Percentiles rank a stretch among this genome's conserved stretches.
These are phyloP conservation scores for Cyberlindnera bimundalis DNA, from an alignment of 805 yeast species.

Conservation along the genomic window DNA sequence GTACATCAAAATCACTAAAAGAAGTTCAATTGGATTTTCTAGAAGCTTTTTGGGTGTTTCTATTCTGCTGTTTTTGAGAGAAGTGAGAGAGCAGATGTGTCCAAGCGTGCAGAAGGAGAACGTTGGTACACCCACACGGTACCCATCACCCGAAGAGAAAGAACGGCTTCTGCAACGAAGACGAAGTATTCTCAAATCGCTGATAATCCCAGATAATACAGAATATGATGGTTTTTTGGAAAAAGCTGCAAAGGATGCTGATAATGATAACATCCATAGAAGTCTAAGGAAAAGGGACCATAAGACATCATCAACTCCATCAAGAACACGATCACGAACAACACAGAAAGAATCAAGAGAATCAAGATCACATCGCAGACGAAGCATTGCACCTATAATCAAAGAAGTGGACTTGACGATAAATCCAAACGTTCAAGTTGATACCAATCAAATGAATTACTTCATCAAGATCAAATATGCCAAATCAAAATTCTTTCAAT, in stretches of 20 bases:
- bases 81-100: too few relatives aligned
- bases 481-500: slow-evolving; percentile 26
- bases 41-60: too few relatives aligned
- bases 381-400: neutral
- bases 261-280: slow-evolving; percentile 12
- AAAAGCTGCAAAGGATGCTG: slow-evolving; percentile 28
- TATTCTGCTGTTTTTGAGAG: too few relatives aligned
- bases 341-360: too few relatives aligned
- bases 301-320: slow-evolving; percentile 1
- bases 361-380: slow-evolving; percentile 5
- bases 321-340: slow-evolving; percentile 1
- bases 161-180: slow-evolving; percentile 15
- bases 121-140: slow-evolving; percentile 5
- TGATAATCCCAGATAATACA: slow-evolving; percentile 38
- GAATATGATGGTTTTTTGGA: slow-evolving; percentile 34
- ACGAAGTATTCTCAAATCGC: slow-evolving; percentile 27
- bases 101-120: slow-evolving; percentile 5
- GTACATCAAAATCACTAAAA: too few relatives aligned
- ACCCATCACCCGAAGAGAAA: slow-evolving; percentile 17
- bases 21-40: too few relatives aligned
- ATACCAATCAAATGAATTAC: neutral
- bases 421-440: slow-evolving; percentile 25
- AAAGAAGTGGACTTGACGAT: slow-evolving; percentile 1
- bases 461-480: slow-evolving; percentile 20
- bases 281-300: slow-evolving; percentile 12